phyloP scores from a whole-genome alignment of 75 land plant genomes.

The Selaginella moellendorffii region DNA sequence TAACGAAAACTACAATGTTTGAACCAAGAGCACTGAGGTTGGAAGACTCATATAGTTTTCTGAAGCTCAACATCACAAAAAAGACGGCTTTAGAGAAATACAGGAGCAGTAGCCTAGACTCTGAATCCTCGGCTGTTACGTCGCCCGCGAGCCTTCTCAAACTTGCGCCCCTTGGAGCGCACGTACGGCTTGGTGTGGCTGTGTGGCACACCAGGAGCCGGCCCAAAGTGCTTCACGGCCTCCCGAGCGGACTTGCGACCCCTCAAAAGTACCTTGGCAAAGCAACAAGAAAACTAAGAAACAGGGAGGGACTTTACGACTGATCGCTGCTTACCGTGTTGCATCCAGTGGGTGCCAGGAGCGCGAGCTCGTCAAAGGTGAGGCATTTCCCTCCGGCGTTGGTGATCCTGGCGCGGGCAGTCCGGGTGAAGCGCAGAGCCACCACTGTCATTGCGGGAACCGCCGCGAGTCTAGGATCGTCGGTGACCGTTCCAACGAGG shows the following conservation, averaged over 20 bases:
- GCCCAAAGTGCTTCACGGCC: constrained; percentile 85
- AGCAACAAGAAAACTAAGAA: too few relatives aligned
- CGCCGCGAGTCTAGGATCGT: constrained; percentile 47
- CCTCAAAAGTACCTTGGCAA: constrained; percentile 71
- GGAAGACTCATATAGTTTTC: too few relatives aligned
- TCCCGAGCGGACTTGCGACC: constrained; percentile 76
- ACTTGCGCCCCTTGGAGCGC: constrained; percentile 78
- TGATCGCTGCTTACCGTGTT: constrained; percentile 61
- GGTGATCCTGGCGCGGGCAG: constrained; percentile 41
- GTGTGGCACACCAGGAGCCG: constrained; percentile 90
- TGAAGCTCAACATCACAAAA: too few relatives aligned
- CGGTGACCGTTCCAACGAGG: constrained; percentile 60
- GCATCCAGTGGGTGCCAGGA: constrained; percentile 58
- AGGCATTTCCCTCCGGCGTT: constrained; percentile 50
- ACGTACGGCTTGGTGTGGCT: constrained; percentile 89
- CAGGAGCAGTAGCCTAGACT: constrained; percentile 44
- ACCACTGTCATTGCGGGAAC: constrained; percentile 46
- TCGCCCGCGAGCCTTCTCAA: constrained; percentile 73
- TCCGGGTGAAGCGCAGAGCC: constrained; percentile 64
- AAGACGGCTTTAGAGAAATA: too few relatives aligned
- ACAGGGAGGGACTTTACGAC: too few relatives aligned
- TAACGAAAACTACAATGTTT: too few relatives aligned
- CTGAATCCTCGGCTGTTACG: constrained; percentile 80
- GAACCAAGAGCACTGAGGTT: too few relatives aligned
- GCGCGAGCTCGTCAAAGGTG: constrained; percentile 61